A percentile compares a stretch with the other conserved stretches of the same genome.
These are phyloP conservation scores for Actinomortierella ambigua DNA, from an alignment of 371 early-diverging fungal species.

Conservation along the genomic window DNA sequence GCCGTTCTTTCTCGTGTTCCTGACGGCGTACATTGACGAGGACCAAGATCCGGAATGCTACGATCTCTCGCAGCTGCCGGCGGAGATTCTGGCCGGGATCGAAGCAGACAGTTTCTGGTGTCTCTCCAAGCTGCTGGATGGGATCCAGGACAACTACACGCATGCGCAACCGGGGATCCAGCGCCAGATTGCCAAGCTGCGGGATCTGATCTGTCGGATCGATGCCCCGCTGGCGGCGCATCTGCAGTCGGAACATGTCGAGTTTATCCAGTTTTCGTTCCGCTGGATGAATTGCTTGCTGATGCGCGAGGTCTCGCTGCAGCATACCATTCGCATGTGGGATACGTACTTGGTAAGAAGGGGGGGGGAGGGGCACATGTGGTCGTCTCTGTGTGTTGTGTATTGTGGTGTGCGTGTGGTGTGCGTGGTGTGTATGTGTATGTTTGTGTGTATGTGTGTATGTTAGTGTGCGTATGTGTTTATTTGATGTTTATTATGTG, in stretches of 20 bases:
- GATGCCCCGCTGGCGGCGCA: constrained; percentile 85
- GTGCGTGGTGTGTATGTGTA: too few relatives aligned
- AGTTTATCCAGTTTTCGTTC: constrained; percentile 98
- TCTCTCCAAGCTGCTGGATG: constrained; percentile 92
- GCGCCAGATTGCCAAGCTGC: constrained; percentile 83
- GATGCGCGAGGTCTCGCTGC: constrained; percentile 93
- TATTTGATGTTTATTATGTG: too few relatives aligned
- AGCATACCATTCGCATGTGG: constrained; percentile 95
- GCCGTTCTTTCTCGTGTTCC: constrained; percentile 93
- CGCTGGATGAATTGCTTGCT: constrained; percentile 99
- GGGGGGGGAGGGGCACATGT: too few relatives aligned
- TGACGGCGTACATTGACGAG: constrained; percentile 69
- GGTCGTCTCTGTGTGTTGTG: too few relatives aligned
- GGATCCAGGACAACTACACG: constrained; percentile 98
- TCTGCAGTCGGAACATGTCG: constrained; percentile 85
- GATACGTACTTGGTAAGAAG: constrained; percentile 90
- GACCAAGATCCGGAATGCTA: constrained; percentile 75
- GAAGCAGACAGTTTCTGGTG: constrained; percentile 98
- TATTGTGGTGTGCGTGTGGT: too few relatives aligned
- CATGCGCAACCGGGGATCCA: constrained; percentile 97
- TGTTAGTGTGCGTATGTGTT: not conserved
- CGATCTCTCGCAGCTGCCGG: constrained; percentile 62
- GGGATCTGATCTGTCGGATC: constrained; percentile 90
- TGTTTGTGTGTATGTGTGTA: too few relatives aligned
- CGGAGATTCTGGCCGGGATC: constrained; percentile 67